A percentile compares a stretch with the other conserved stretches of the same genome.
phyloP scores from a whole-genome alignment of 1,284 basidiomycete species.

The Entoloma clypeatum region DNA sequence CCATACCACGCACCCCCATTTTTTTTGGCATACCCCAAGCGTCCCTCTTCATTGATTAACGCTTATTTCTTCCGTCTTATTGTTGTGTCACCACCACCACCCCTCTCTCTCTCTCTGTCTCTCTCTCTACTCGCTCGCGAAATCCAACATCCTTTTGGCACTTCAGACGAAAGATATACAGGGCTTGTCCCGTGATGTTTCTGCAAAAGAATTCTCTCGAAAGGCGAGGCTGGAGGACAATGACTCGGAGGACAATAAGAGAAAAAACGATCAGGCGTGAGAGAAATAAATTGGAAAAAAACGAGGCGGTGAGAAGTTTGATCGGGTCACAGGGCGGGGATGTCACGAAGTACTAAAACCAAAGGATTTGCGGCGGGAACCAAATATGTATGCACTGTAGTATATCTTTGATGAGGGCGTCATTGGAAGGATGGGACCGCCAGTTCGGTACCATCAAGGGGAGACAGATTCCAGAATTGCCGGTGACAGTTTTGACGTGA shows the following conservation, averaged over 20 bases:
- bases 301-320: too few species aligned
- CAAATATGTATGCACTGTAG: too few species aligned
- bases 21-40: conserved; percentile 23
- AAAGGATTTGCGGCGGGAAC: too few species aligned
- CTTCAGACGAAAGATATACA: not conserved
- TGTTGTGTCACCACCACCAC: conserved; percentile 16
- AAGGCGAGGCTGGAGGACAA: conserved; percentile 9
- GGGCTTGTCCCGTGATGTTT: not conserved
- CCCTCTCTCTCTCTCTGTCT: conserved; percentile 2
- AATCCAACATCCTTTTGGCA: conserved; percentile 13
- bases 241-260: not conserved
- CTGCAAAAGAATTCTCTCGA: conserved; percentile 16
- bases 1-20: conserved; percentile 26
- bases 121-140: conserved; percentile 6
- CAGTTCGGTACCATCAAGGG: too few species aligned
- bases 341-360: too few species aligned
- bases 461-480: too few species aligned
- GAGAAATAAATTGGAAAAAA: too few species aligned
- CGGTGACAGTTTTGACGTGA: too few species aligned
- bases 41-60: conserved; percentile 10
- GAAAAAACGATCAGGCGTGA: too few species aligned
- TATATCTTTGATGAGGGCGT: too few species aligned
- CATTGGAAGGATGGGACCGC: too few species aligned
- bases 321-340: too few species aligned
- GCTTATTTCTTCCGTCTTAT: conserved; percentile 15